Base-by-base conservation (phyloP, 2,329 filamentous ascomycete species). In the Truncatella angustata region DNA sequence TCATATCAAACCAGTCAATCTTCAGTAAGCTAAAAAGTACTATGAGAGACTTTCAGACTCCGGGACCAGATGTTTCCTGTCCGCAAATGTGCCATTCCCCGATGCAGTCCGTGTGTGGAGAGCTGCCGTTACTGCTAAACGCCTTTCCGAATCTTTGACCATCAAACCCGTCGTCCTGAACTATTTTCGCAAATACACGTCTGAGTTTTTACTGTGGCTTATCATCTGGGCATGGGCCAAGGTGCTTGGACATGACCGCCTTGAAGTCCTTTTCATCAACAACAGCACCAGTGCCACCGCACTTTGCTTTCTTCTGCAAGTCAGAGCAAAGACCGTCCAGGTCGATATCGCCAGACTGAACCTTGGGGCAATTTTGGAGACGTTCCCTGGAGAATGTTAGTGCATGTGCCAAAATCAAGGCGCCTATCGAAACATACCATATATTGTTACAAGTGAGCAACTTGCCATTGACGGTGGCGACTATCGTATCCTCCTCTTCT, bases 231-330 rank as follows among this genome's bases (percentile, higher is more conserved):
- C 47, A 50, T 11, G 36, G 35, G 23, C 79, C 76, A 60, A 84
- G 76, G 58, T 84, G 85, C 66, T 85, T 85, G 55, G 76, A 80
- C 72, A 93, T 79, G 49, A 91, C 88, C 36, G 79, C 82, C 65
- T 96, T 88, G 61, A 97, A 96, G 63, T 97, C 92, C 50, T 84
- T 84, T 72, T 96, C 86, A 56, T 91, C 87, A 21, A 99, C 89
- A 16, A 96, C 90, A 11, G 95, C 90, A 14, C 94, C 93, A 16
- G 81, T 87, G 60, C 96, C 90, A 0, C 91, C 96, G 70, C 94
- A 99, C 66, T 93, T 94, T 53, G 94, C 94, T 75, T 99, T 99
- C 68, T 92, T 90, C 58, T 93, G 90, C 12, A 99, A 82, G 67
- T 99, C 92, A 4, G 88, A 88, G 73, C 94, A 99, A 21, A 99